A percentile compares a stretch with the other conserved stretches of the same genome.
Evolutionary conservation across 2,329 filamentous ascomycete species (phyloP).

Genomic region (Teratosphaeria zuluensis): DNA sequence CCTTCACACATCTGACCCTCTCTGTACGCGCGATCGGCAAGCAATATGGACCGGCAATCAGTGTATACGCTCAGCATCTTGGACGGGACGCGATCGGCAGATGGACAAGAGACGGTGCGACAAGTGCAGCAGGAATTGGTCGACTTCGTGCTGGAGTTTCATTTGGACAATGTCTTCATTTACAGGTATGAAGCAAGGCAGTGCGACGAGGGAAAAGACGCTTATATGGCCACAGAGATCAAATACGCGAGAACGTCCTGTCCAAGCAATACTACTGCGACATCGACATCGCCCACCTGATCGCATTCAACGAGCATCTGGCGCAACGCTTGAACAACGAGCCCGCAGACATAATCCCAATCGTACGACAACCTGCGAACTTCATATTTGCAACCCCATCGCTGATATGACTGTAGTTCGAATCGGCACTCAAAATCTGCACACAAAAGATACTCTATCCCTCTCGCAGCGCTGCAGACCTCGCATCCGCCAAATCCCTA

Average conservation of each 20-base stretch:
- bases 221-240: slow-evolving; percentile 65
- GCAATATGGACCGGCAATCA: slow-evolving; percentile 72
- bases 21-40: neutral
- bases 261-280: slow-evolving; percentile 94
- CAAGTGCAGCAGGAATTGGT: slow-evolving; percentile 70
- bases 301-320: slow-evolving; percentile 91
- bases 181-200: slow-evolving; percentile 81
- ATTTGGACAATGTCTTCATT: slow-evolving; percentile 87
- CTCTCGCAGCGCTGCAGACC: slow-evolving; percentile 51
- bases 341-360: slow-evolving; percentile 82
- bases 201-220: no score
- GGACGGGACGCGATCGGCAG: slow-evolving; percentile 30
- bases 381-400: neutral
- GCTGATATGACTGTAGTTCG: slow-evolving; percentile 55
- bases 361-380: slow-evolving; percentile 48
- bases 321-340: slow-evolving; percentile 83
- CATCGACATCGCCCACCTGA: slow-evolving; percentile 88
- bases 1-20: neutral
- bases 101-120: slow-evolving; percentile 27
- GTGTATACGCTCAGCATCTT: slow-evolving; percentile 79
- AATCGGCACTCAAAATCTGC: slow-evolving; percentile 78
- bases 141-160: slow-evolving; percentile 86
- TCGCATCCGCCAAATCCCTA: slow-evolving; percentile 34
- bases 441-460: slow-evolving; percentile 91
- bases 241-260: slow-evolving; percentile 87